Evolutionary conservation across 352 stramenopile genomes (phyloP), one percentile per base, ranked within the genome.

Genomic region (Globisporangium barbulae): DNA sequence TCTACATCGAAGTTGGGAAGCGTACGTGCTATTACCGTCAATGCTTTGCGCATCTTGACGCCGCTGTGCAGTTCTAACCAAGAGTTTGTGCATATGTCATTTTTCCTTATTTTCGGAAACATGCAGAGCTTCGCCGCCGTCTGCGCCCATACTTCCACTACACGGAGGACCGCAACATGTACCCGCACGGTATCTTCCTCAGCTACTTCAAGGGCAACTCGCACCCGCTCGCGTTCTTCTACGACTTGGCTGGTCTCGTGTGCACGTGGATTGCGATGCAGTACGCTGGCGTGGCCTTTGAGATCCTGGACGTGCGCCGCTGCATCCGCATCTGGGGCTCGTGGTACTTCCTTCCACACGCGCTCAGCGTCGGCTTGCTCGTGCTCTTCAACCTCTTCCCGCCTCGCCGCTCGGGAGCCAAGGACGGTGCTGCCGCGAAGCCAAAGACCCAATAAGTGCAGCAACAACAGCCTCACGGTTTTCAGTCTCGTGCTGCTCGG

Each of bases 1-100:
- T 94, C 55, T 93, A 93, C 76, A 90, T 94, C 39, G 87, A 95
- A 83, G 87, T 90, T 41, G 87, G 84, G 69, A 93, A 93, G 70
- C 73, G 83, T 89, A 64, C 53, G 81, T 83, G 17, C 9, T 22
- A 2, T 53, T 48, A 21, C 39, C 15, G 28, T 44, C 19, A 15
- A 17, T 54, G 13, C 21, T 17, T 59, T 17, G 28, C 12, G 13
- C 9, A 49, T 25, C 5, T 35, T 6, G 41, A 53, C n/a, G 53
- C 30, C 22, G 64, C 28, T 13, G 17, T 42, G 19, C 25, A 19
- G 48, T 56, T 31, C n/a, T 64, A 8, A 59, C 17, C 47, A 28
- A 28, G 25, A 28, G 25, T 28, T 28, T 28, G 25, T 28, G 25
- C 25, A 28, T 28, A 28, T 62, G 13, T 13, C 21, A 15, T 22